Percentiles rank a stretch among this genome's conserved stretches.
phyloP scores from a whole-genome alignment of 306 rosid genomes.

The Mimosa bimucronata region DNA sequence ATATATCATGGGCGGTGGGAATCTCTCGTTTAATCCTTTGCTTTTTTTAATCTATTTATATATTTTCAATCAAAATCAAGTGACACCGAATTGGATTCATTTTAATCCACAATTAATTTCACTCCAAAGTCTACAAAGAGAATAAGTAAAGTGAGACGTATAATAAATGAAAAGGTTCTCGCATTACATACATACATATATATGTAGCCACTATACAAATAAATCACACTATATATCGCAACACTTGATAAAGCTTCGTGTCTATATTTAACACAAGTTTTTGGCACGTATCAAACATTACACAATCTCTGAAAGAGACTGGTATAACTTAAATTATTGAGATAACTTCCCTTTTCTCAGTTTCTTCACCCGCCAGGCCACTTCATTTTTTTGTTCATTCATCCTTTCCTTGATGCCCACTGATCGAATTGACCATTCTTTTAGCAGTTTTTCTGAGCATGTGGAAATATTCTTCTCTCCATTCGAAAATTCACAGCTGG shows the following conservation, averaged over 20 bases:
- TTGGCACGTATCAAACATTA: not conserved
- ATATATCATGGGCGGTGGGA: not conserved
- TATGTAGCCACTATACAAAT: not conserved
- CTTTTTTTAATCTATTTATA: not conserved
- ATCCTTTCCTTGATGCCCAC: not conserved
- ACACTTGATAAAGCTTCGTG: not conserved
- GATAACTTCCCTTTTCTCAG: not conserved
- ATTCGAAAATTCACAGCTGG: constrained; percentile 10
- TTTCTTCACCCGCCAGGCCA: not conserved
- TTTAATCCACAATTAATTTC: constrained; percentile 2
- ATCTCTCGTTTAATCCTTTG: not conserved
- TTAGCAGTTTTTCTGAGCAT: not conserved
- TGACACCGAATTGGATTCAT: constrained; percentile 6
- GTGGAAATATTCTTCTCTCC: constrained; percentile 33
- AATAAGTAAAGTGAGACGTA: not conserved
- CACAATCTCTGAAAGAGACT: not conserved
- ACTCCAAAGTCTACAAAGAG: not conserved
- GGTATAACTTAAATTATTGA: not conserved
- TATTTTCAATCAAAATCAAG: not conserved
- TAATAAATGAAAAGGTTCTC: not conserved
- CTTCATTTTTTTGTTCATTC: not conserved
- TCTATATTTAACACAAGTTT: not conserved
- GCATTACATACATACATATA: not conserved
- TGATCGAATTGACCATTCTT: too few species aligned
- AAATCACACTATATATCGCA: not conserved